Conservation (phyloP, 306 rosid genomes). For the Myrica gale region DNA sequence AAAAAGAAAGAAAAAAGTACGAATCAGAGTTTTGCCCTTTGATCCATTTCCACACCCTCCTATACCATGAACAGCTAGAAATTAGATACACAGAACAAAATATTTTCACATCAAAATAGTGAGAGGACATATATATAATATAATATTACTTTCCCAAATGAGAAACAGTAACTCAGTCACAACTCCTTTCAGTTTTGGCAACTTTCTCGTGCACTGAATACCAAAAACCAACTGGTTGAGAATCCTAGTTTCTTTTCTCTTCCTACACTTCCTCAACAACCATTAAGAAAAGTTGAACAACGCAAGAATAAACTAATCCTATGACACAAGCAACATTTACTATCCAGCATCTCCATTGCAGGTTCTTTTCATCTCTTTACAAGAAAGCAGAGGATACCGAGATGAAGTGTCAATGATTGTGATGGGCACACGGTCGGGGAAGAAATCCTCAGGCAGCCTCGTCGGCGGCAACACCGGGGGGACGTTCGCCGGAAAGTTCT, state of each 20-base stretch:
- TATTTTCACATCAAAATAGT: background rate
- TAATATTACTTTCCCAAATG: too few relatives aligned
- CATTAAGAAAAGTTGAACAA: background rate
- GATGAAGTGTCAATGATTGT: slow-evolving; percentile 91
- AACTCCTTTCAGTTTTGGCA: background rate
- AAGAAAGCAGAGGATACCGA: slow-evolving; percentile 39
- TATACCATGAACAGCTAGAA: background rate
- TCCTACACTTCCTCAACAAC: background rate
- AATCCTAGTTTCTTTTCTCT: background rate
- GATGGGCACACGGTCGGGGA: slow-evolving; percentile 88
- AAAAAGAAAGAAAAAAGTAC: background rate
- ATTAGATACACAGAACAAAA: background rate
- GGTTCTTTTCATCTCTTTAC: background rate
- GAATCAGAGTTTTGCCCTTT: background rate
- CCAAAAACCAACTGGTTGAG: background rate
- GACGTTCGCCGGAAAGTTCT: slow-evolving; percentile 68
- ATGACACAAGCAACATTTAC: background rate
- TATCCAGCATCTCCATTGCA: background rate
- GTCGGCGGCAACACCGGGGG: slow-evolving; percentile 88
- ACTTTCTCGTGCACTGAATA: background rate
- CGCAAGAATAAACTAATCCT: background rate
- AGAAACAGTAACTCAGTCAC: too few relatives aligned
- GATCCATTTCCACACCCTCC: background rate
- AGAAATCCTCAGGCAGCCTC: slow-evolving; percentile 74
- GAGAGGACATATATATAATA: too few relatives aligned